phyloP scores from a whole-genome alignment of 2,329 filamentous ascomycete species.

The Ophiocordyceps camponoti-saundersi region DNA sequence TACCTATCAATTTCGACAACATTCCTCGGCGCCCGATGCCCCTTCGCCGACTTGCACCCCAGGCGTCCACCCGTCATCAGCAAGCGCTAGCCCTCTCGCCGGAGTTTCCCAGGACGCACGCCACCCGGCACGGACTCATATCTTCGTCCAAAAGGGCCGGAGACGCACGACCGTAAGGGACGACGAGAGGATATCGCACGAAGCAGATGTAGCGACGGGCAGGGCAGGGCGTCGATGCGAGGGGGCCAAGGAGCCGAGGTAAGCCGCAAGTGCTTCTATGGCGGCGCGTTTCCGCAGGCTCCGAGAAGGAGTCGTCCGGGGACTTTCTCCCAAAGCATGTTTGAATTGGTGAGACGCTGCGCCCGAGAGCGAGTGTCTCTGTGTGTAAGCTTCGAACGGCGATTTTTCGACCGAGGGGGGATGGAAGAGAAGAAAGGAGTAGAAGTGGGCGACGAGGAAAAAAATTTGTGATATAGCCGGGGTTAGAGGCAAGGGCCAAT shows the following conservation, averaged over 20 bases:
- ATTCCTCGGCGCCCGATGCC: constrained; percentile 34
- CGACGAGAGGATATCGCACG: neutral
- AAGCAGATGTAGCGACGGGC: constrained; percentile 27
- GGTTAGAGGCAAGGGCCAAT: neutral
- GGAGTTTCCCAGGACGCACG: constrained; percentile 3
- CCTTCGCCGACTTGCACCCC: constrained; percentile 25
- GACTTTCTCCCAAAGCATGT: constrained; percentile 99
- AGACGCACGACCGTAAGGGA: constrained; percentile 19
- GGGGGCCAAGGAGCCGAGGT: constrained; percentile 45
- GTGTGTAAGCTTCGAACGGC: constrained; percentile 98
- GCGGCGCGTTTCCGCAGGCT: constrained; percentile 92
- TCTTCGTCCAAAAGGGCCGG: constrained; percentile 59
- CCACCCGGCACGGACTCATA: constrained; percentile 52
- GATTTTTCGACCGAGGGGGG: constrained; percentile 97
- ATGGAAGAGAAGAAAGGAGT: constrained; percentile 17
- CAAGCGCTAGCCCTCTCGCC: constrained; percentile 5
- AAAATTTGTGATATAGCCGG: neutral
- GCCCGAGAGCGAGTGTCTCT: constrained; percentile 30
- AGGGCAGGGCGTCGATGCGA: constrained; percentile 21
- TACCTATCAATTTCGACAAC: constrained; percentile 97
- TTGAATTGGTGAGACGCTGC: constrained; percentile 17
- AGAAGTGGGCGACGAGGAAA: constrained; percentile 2
- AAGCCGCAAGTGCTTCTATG: constrained; percentile 98
- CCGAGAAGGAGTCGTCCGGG: constrained; percentile 60
- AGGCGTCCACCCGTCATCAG: constrained; percentile 25